Conservation (phyloP, 106 monocot species). For the Ottelia alismoides region DNA sequence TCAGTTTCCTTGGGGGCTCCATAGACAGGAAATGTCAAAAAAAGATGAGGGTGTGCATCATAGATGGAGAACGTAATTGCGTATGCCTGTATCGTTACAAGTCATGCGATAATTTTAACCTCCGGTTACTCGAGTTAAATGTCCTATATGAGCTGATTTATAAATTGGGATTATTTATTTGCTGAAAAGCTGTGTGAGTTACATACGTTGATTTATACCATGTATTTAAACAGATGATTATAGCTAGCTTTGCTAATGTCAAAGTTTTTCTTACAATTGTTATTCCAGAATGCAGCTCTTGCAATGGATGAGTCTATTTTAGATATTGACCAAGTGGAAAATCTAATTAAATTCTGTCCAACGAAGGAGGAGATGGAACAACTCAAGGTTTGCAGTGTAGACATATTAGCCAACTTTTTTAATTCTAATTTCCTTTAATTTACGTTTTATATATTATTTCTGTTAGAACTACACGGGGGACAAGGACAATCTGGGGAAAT, state of each 20-base stretch:
- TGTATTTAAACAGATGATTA: too few species aligned
- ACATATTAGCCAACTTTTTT: not conserved
- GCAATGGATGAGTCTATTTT: slow-evolving; percentile 81
- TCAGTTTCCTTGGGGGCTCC: too few species aligned
- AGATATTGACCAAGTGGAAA: slow-evolving; percentile 80
- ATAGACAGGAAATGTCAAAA: too few species aligned
- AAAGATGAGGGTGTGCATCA: too few species aligned
- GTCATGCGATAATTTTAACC: too few species aligned
- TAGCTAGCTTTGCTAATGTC: not conserved
- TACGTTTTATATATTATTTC: not conserved
- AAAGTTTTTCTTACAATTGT: not conserved
- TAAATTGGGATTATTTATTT: too few species aligned
- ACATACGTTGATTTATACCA: too few species aligned
- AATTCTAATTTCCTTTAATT: slow-evolving; percentile 4
- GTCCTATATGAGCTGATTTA: too few species aligned
- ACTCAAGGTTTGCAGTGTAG: slow-evolving; percentile 39
- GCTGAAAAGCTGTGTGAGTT: too few species aligned
- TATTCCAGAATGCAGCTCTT: slow-evolving; percentile 43
- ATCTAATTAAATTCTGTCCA: slow-evolving; percentile 79
- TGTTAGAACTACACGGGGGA: slow-evolving; percentile 57
- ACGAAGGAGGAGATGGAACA: slow-evolving; percentile 89
- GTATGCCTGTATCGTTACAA: too few species aligned
- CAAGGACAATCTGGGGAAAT: slow-evolving; percentile 85
- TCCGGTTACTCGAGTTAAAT: too few species aligned
- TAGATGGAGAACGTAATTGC: too few species aligned